Conservation (phyloP, 768 basidiomycete species). For the Rhodocollybia butyracea region DNA sequence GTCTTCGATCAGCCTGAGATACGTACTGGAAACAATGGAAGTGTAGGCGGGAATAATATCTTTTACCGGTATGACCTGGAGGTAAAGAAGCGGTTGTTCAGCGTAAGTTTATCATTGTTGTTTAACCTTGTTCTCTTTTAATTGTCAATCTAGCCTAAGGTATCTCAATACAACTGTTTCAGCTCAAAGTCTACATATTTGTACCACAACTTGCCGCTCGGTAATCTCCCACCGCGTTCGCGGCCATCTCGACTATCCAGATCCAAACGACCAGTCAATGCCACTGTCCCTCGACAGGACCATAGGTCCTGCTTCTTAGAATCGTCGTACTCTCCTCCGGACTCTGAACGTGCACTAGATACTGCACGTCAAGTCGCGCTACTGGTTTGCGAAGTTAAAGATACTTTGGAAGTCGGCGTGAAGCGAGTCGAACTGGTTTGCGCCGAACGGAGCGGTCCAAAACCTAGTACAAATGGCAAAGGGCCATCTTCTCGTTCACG, state of each 20-base stretch:
- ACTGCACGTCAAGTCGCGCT: neutral
- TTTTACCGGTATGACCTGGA: conserved; percentile 1
- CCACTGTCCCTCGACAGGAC: neutral
- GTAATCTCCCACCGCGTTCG: neutral
- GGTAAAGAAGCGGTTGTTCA: neutral
- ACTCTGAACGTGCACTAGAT: neutral
- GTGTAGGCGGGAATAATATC: neutral
- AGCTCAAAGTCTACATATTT: neutral
- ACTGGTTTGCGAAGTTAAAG: neutral
- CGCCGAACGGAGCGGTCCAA: neutral
- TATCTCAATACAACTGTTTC: neutral
- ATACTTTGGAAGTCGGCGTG: neutral
- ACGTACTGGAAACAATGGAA: neutral
- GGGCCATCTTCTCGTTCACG: neutral
- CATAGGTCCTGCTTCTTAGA: neutral
- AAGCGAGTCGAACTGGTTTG: neutral
- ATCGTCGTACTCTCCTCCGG: neutral
- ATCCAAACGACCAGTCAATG: neutral
- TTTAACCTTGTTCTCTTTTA: neutral
- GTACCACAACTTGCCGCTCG: neutral
- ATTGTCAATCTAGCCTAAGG: neutral
- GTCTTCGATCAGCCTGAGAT: neutral
- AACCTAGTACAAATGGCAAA: too few relatives aligned
- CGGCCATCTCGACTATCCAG: neutral
- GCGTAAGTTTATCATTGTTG: neutral